phyloP scores from a whole-genome alignment of 192 early-diverging fungal species.

The Coemansia sp. region DNA sequence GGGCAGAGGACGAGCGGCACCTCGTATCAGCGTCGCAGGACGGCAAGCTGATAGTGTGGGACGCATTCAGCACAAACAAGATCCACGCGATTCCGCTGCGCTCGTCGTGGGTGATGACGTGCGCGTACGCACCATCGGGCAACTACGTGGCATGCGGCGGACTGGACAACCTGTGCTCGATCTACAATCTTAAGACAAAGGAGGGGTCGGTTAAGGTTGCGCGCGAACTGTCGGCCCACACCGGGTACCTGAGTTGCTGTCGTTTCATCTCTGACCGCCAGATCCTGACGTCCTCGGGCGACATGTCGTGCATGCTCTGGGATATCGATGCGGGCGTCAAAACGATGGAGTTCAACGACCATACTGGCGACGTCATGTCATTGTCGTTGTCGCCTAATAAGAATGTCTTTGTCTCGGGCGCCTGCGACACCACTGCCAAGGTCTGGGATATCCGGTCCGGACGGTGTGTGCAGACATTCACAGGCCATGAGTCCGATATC shows the following conservation, averaged over 20 bases:
- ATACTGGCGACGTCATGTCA: slow-evolving; percentile 99
- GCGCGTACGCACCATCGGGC: slow-evolving; percentile 97
- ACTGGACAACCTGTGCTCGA: slow-evolving; percentile 98
- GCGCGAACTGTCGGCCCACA: slow-evolving; percentile 93
- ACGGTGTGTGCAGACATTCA: slow-evolving; percentile 97
- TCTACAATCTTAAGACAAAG: slow-evolving; percentile 95
- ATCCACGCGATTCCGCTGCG: slow-evolving; percentile 97
- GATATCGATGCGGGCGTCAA: slow-evolving; percentile 99
- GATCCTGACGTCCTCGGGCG: slow-evolving; percentile 93
- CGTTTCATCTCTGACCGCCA: slow-evolving; percentile 94
- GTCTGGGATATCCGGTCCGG: slow-evolving; percentile 98
- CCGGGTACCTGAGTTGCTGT: slow-evolving; percentile 97
- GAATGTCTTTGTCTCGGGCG: slow-evolving; percentile 96
- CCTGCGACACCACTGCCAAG: slow-evolving; percentile 97
- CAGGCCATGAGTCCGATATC: slow-evolving; percentile 97
- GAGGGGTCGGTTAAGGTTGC: slow-evolving; percentile 94
- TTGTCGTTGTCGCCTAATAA: slow-evolving; percentile 91
- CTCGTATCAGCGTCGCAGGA: slow-evolving; percentile 98
- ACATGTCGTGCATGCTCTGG: slow-evolving; percentile 99
- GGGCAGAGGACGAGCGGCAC: slow-evolving; percentile 96
- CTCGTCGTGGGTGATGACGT: slow-evolving; percentile 99
- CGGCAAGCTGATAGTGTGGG: slow-evolving; percentile 99
- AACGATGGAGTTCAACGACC: slow-evolving; percentile 95
- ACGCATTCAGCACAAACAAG: slow-evolving; percentile 98
- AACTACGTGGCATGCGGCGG: slow-evolving; percentile 99